phyloP scores from a whole-genome alignment of 768 basidiomycete genomes.

The Terana coerulea region DNA sequence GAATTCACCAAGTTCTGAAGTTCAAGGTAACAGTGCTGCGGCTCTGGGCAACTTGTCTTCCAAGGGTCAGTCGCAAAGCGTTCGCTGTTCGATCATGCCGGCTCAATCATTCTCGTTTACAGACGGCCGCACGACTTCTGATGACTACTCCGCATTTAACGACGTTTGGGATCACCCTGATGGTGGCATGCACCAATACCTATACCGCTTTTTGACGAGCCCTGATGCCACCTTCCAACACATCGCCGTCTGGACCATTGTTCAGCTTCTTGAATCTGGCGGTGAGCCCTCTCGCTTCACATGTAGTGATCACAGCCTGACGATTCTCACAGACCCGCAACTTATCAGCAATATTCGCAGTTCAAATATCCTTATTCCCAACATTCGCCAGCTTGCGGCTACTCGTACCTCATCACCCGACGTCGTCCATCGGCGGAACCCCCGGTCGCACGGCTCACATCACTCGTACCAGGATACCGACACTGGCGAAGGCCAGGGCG shows the following conservation, averaged over 20 bases:
- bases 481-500: constrained; percentile 83
- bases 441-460: constrained; percentile 63
- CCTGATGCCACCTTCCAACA: constrained; percentile 98
- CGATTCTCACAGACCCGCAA: constrained; percentile 61
- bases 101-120: neutral
- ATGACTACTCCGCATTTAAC: constrained; percentile 96
- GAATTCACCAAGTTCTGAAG: constrained; percentile 93
- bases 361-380: constrained; percentile 77
- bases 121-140: constrained; percentile 73
- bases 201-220: constrained; percentile 90
- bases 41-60: constrained; percentile 97
- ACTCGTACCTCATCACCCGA: constrained; percentile 67
- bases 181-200: constrained; percentile 93
- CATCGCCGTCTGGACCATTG: constrained; percentile 99
- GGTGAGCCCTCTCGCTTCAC: constrained; percentile 39
- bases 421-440: constrained; percentile 68
- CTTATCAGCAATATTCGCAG: constrained; percentile 86
- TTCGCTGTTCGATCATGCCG: neutral
- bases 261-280: constrained; percentile 95
- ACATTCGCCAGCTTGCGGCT: constrained; percentile 78
- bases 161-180: constrained; percentile 98
- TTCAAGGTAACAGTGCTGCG: constrained; percentile 97
- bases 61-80: constrained; percentile 67
- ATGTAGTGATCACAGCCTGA: neutral
- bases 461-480: constrained; percentile 83